Evolutionary conservation across 352 stramenopile genomes (phyloP), one percentile per base, ranked within the genome.

Genomic region (Hyphochytrium catenoides): DNA sequence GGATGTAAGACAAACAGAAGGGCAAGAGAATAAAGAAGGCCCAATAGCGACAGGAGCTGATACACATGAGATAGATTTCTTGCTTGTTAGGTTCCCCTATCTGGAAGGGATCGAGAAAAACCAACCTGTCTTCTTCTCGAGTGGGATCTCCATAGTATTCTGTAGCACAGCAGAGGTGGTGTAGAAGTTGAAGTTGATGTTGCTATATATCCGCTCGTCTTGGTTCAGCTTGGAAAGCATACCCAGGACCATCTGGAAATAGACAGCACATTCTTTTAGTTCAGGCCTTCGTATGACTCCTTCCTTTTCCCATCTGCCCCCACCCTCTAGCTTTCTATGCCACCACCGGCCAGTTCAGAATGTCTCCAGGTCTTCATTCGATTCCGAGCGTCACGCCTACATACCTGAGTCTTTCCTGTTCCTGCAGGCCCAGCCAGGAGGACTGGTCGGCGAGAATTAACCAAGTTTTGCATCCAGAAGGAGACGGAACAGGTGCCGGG

Each of bases 161-260:
- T 91, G 74, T 23, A 96, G 56, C 15, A 90, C 85, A 2, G 61
- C 57, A 24, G 78, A 86, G 3, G 81, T 94, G 4, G 79, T 95
- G 62, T 95, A 95, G 42, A 95, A 96, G 57, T 95, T 95, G 38
- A 95, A 94, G 54, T 95, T 95, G 50, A 96, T 92, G 2, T 67
- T 92, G 19, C 59, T 69, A 44, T 70, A 87, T 4, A 57, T 74
- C 4, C 56, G 59, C 32, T 83, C 69, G 26, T 83, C 69, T 19
- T 74, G 74, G 47, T 83, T 78, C 12, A 91, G 66, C 39, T 87
- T 82, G 47, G 86, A 83, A 18, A 95, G 53, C 76, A 95, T 83
- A 15, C 76, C 82, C 35, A 89, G 85, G 26, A 95, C 81, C 36
- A 81, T 83, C 41, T 85, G 70, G n/a, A n/a, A n/a, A n/a, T n/a